Base-by-base conservation (phyloP, 176 grass and related monocot species). In the Poa pratensis region DNA sequence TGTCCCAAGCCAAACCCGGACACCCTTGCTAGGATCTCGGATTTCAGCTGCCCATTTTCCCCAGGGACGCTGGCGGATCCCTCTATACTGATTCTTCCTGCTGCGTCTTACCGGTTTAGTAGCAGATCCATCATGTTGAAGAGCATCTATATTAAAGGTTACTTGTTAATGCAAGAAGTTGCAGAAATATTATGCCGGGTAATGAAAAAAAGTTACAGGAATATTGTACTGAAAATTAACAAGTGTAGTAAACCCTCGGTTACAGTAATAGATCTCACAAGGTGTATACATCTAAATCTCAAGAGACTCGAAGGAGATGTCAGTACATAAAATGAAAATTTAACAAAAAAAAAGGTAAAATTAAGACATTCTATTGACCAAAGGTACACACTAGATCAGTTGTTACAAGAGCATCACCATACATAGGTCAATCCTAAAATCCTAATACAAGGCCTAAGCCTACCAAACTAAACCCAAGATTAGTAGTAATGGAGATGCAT, bases 1-100 rank as follows among this genome's bases (percentile, higher is more conserved):
- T 65, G 94, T 97, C 77, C 94, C 94, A 59, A 97, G 94, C 94
- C 94, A 97, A 59, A 97, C 94, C 37, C 94, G 91, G 37, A 95
- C 88, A 37, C 93, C 93, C 86, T 95, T 95, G 79, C 80, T 89
- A 83, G 92, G 92, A 50, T 94, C 92, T 23, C 92, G 85, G 74
- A 94, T 94, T 85, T 94, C 92, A 89, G 92, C 92, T 52, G 92
- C 92, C 92, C 92, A 94, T 87, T 94, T 94, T 1, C 92, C 92
- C 92, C 92, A 94, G 7, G 92, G 92, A 22, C 92, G 92, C 77
- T 78, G 86, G 68, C 94, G 84, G 60, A 97, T 94, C 40, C 94
- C 94, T 60, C 91, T 87, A 40, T 88, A 97, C 64, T 85, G 86
- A 34, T 90, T 97, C 91, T 97, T 94, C 60, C 94, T 22, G 32